Base-by-base conservation (phyloP, 106 monocot genomes). In the Ottelia alismoides region DNA sequence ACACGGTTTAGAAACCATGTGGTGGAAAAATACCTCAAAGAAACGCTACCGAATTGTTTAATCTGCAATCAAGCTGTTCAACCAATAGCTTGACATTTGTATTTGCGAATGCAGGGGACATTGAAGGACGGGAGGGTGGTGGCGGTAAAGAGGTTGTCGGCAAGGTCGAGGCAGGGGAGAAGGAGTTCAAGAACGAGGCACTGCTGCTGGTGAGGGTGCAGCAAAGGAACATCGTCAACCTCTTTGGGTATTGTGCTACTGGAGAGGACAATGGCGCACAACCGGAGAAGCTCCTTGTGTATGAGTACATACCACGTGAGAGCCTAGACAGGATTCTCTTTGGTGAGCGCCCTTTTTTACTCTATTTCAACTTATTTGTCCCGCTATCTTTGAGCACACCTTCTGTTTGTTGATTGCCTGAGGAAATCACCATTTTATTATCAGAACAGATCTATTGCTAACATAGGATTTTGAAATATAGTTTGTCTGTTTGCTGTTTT, bases 261-360 rank as follows among this genome's bases (percentile, higher is more conserved):
- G n/a, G n/a, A n/a, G n/a, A n/a, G n/a, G 35, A 40, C 14, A 14
- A 40, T 14, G 9, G 35, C 35, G 9, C 4, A 4, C 35, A 4
- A 6, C 9, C 4, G 9, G 49, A 81, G 2, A 68, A 55, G 51
- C 68, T 81, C 35, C 81, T 81, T 55, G 81, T 81, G 30, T 81
- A 81, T n/a, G n/a, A n/a, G n/a, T n/a, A n/a, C n/a, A n/a, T n/a
- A n/a, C n/a, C n/a, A n/a, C n/a, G n/a, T n/a, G 69, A 72, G 45
- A 81, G 81, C 76, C 72, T 81, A 31, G 81, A 76, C 65, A 81
- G 76, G 62, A 40, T 76, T 57, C 72, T 81, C 35, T 81, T 81
- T 62, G 26, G 81, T 72, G n/a, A n/a, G n/a, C n/a, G n/a, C n/a
- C n/a, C n/a, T n/a, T n/a, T n/a, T n/a, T n/a, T n/a, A n/a, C n/a